A percentile compares a stretch with the other conserved stretches of the same genome.
Evolutionary conservation across 495 filamentous ascomycete species (phyloP).

Genomic region (Aspergillus haitiensis): DNA sequence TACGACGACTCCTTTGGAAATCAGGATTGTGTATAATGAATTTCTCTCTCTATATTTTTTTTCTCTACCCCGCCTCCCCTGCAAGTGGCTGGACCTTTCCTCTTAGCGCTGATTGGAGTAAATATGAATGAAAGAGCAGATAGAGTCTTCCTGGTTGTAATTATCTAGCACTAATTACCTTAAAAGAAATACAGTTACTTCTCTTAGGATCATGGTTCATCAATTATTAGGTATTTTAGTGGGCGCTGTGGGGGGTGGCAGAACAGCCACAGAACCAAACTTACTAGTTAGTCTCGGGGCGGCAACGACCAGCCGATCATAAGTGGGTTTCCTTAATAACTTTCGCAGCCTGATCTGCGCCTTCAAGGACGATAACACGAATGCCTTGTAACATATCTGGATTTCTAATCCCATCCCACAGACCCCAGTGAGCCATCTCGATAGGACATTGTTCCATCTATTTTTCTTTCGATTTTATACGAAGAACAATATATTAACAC

Average conservation of each 20-base stretch:
- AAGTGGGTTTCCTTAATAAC: constrained; percentile 6
- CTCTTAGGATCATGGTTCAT: not conserved
- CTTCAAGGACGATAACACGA: not conserved
- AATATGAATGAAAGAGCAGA: not conserved
- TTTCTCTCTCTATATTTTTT: too few species aligned
- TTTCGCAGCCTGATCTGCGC: not conserved
- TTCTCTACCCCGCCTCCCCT: too few species aligned
- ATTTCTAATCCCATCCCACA: not conserved
- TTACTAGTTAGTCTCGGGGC: not conserved
- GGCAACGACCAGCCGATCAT: constrained; percentile 2
- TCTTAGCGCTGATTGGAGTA: not conserved
- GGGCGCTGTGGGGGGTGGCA: not conserved
- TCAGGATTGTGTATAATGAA: not conserved
- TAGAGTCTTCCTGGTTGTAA: not conserved
- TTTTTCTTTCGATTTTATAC: not conserved
- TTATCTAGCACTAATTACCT: too few species aligned
- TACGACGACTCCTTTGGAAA: not conserved
- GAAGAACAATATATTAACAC: not conserved
- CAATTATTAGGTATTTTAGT: not conserved
- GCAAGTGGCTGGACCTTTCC: too few species aligned
- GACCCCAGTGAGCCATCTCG: not conserved
- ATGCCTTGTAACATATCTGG: not conserved
- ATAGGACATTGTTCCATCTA: not conserved
- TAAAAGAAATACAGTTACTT: too few species aligned
- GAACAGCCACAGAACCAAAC: not conserved